Evolutionary conservation across 2,329 filamentous ascomycete genomes (phyloP).

Genomic region (Colletotrichum aenigma): DNA sequence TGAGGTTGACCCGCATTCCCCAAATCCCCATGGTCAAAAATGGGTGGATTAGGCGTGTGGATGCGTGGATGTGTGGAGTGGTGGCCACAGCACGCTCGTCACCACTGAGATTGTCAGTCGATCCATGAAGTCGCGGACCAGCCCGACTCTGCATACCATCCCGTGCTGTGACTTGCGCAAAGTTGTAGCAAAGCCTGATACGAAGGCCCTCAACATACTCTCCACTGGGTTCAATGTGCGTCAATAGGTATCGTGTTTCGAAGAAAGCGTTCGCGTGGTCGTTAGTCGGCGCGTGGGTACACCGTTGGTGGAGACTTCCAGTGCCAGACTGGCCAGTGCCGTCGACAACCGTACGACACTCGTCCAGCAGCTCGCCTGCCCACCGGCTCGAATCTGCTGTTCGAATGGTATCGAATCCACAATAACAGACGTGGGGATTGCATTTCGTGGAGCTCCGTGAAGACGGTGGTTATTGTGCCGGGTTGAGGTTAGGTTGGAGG

Average conservation of each 20-base stretch:
- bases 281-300: neutral
- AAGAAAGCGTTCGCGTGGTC: neutral
- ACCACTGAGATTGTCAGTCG: neutral
- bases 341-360: neutral
- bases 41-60: neutral
- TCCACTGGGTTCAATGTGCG: neutral
- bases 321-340: neutral
- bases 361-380: neutral
- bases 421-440: neutral
- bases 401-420: neutral
- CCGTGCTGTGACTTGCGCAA: neutral
- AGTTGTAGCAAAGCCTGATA: neutral
- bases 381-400: neutral
- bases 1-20: neutral
- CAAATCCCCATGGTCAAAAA: neutral
- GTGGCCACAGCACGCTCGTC: neutral
- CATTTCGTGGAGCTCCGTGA: neutral
- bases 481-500: neutral
- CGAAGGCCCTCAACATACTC: neutral
- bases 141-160: neutral
- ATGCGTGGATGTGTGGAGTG: slow-evolving; percentile 15
- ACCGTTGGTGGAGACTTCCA: neutral
- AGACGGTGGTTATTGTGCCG: neutral
- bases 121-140: slow-evolving; percentile 4
- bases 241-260: neutral